These are phyloP conservation scores for Talaromyces ruber DNA, from an alignment of 495 filamentous ascomycete species.

Conservation along the genomic window DNA sequence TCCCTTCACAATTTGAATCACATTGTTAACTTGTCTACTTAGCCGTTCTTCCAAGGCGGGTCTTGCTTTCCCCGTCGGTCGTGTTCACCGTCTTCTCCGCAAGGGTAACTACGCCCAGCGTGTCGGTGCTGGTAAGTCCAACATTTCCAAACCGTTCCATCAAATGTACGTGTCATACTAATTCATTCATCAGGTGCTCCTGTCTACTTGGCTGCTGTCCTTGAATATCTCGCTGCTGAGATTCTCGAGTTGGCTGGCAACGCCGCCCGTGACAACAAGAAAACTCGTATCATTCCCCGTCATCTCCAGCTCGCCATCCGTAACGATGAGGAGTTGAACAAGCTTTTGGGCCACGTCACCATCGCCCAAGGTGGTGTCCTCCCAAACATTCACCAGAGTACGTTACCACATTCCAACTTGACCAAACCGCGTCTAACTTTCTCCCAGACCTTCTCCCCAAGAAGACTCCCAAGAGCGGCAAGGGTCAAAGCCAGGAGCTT, in stretches of 20 bases:
- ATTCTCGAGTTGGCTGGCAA: slow-evolving; percentile 99
- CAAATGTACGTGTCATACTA: slow-evolving; percentile 13
- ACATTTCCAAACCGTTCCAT: background rate
- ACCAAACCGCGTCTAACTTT: slow-evolving; percentile 30
- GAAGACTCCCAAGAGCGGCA: slow-evolving; percentile 92
- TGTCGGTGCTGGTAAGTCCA: slow-evolving; percentile 79
- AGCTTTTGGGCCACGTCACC: slow-evolving; percentile 97
- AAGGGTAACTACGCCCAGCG: slow-evolving; percentile 99
- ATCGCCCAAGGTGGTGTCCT: slow-evolving; percentile 99
- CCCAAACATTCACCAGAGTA: slow-evolving; percentile 97
- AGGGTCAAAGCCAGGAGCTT: slow-evolving; percentile 85
- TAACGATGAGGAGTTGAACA: slow-evolving; percentile 99
- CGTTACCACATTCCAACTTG: slow-evolving; percentile 22
- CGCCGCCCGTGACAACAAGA: slow-evolving; percentile 99
- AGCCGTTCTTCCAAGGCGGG: slow-evolving; percentile 99
- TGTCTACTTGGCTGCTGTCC: slow-evolving; percentile 95
- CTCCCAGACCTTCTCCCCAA: slow-evolving; percentile 84
- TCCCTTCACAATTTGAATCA: background rate
- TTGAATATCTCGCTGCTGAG: slow-evolving; percentile 97
- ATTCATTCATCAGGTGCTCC: slow-evolving; percentile 60
- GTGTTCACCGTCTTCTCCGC: slow-evolving; percentile 98
- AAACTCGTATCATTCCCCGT: slow-evolving; percentile 99
- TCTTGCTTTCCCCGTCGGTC: slow-evolving; percentile 98
- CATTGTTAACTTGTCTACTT: slow-evolving; percentile 12
- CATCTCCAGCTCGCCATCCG: slow-evolving; percentile 99